Conservation (phyloP, 331 rosid species). For the Stylosanthes scabra region DNA sequence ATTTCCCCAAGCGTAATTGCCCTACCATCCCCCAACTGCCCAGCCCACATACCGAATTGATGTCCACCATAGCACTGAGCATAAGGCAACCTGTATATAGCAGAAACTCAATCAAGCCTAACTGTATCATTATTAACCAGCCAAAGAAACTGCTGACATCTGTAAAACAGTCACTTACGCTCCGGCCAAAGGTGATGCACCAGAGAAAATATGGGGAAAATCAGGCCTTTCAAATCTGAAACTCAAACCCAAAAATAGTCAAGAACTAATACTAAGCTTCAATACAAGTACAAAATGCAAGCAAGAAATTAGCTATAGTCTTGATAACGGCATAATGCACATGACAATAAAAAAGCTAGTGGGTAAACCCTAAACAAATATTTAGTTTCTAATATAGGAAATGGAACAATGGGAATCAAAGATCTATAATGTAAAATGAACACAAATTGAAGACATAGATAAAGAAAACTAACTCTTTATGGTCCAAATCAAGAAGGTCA, state of each 20-base stretch:
- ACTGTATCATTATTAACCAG: constrained; percentile 28
- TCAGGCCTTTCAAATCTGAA: constrained; percentile 92
- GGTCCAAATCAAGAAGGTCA: constrained; percentile 81
- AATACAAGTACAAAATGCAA: constrained; percentile 12
- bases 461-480: constrained; percentile 68
- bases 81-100: constrained; percentile 72
- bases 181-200: constrained; percentile 83
- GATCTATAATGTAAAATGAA: neutral
- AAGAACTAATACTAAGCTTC: constrained; percentile 39
- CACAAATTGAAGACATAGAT: neutral
- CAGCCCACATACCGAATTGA: constrained; percentile 99
- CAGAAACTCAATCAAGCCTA: constrained; percentile 27
- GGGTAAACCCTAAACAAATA: neutral
- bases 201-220: constrained; percentile 80
- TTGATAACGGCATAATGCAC: neutral
- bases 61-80: constrained; percentile 99
- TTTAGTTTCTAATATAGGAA: neutral
- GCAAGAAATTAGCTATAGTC: neutral
- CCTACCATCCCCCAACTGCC: constrained; percentile 99
- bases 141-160: constrained; percentile 27
- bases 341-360: neutral
- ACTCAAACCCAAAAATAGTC: constrained; percentile 44
- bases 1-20: constrained; percentile 96
- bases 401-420: neutral
- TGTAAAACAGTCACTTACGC: constrained; percentile 61